Evolutionary conservation across 2,329 filamentous ascomycete genomes (phyloP).

Genomic region (Colletotrichum tanaceti): DNA sequence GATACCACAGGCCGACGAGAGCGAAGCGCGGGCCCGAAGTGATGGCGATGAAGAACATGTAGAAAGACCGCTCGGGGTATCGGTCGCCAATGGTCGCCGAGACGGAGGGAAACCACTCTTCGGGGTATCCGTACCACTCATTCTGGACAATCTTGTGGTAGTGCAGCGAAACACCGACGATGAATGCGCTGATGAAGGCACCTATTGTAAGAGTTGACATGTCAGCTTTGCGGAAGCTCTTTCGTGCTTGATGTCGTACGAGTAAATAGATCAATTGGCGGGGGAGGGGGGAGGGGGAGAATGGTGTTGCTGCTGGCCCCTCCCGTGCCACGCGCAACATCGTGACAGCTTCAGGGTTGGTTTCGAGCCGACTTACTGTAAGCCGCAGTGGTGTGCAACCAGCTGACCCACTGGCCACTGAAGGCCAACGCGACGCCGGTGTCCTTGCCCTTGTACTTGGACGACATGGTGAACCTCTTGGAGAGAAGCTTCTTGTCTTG

Average conservation of each 20-base stretch:
- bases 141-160: constrained; percentile 98
- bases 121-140: constrained; percentile 91
- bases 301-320: not conserved
- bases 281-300: not conserved
- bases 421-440: constrained; percentile 71
- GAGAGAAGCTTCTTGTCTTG: not conserved
- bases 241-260: constrained; percentile 22
- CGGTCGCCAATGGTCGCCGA: constrained; percentile 97
- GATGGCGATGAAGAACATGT: constrained; percentile 96
- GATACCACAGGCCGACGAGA: constrained; percentile 91
- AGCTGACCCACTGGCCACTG: constrained; percentile 91
- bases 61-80: constrained; percentile 95
- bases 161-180: constrained; percentile 84
- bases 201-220: constrained; percentile 56
- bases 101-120: constrained; percentile 97
- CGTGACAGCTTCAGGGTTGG: constrained; percentile 11
- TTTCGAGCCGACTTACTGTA: constrained; percentile 71
- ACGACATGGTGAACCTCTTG: constrained; percentile 51
- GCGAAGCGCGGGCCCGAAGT: constrained; percentile 94
- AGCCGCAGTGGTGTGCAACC: constrained; percentile 84
- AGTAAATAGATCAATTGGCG: constrained; percentile 25
- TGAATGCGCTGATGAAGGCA: constrained; percentile 87
- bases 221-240: constrained; percentile 5
- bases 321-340: constrained; percentile 1
- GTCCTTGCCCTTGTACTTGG: constrained; percentile 74